Percentiles rank a stretch among this genome's conserved stretches.
Evolutionary conservation across 306 rosid genomes (phyloP).

Genomic region (Vigna hirtella): DNA sequence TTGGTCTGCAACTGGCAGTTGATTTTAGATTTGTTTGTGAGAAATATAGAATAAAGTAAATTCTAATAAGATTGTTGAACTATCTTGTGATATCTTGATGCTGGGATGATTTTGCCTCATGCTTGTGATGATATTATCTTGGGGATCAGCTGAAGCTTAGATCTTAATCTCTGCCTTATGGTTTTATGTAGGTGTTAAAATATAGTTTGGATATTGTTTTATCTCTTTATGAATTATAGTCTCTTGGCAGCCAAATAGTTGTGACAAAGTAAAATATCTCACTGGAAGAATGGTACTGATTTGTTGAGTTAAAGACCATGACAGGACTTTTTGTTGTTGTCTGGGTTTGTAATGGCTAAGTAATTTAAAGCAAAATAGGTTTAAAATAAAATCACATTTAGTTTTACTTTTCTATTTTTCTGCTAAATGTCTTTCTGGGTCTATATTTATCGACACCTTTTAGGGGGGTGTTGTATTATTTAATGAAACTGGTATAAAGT

Average conservation of each 20-base stretch:
- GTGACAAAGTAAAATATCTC: neutral
- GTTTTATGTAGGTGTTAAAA: slow-evolving; percentile 8
- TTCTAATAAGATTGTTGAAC: neutral
- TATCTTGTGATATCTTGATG: slow-evolving; percentile 13
- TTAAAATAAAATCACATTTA: neutral
- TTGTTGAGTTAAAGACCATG: slow-evolving; percentile 4
- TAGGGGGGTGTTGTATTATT: slow-evolving; percentile 17
- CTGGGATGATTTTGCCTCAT: slow-evolving; percentile 23
- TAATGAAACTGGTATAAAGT: slow-evolving; percentile 49
- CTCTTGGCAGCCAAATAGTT: slow-evolving; percentile 16
- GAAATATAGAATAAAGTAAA: neutral
- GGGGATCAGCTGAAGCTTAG: slow-evolving; percentile 7
- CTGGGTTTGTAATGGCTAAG: slow-evolving; percentile 19
- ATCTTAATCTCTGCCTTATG: slow-evolving; percentile 33
- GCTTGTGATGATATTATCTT: slow-evolving; percentile 12
- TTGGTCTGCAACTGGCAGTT: neutral
- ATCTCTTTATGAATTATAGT: slow-evolving; percentile 27
- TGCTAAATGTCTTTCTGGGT: slow-evolving; percentile 17
- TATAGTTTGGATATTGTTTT: slow-evolving; percentile 12
- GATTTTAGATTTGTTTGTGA: neutral
- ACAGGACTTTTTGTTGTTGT: neutral
- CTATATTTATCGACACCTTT: neutral
- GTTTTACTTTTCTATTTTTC: slow-evolving; percentile 22
- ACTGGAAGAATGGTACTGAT: slow-evolving; percentile 12
- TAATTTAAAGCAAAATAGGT: neutral